phyloP scores from a whole-genome alignment of 352 stramenopile genomes.

The Phytopythium sindhum region DNA sequence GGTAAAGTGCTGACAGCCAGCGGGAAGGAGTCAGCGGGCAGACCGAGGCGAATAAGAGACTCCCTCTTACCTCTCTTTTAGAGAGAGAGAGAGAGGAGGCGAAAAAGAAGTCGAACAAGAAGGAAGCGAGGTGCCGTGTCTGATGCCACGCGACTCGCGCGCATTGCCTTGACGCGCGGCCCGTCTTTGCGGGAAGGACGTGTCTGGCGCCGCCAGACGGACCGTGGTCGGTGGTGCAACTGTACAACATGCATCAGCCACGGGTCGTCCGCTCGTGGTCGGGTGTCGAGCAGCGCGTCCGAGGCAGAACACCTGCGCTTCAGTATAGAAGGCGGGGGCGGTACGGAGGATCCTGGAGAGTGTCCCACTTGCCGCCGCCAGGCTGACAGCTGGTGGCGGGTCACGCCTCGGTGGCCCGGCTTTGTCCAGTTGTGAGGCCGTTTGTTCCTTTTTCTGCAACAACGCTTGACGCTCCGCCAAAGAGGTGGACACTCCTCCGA shows the following conservation, averaged over 20 bases:
- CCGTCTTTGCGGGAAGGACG: slow-evolving; percentile 5
- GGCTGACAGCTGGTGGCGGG: background rate
- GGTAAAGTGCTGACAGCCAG: background rate
- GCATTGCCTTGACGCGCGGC: background rate
- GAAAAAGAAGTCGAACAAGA: background rate
- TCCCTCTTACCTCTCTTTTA: too few relatives aligned
- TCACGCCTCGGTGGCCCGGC: background rate
- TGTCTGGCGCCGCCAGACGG: slow-evolving; percentile 1
- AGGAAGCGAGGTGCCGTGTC: background rate
- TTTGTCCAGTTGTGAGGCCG: background rate
- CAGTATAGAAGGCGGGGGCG: too few relatives aligned
- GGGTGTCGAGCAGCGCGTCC: too few relatives aligned
- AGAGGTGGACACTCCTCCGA: slow-evolving; percentile 4
- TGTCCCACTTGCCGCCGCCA: too few relatives aligned
- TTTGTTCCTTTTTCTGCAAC: background rate
- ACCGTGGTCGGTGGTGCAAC: background rate
- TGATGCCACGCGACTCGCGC: background rate
- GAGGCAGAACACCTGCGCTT: too few relatives aligned
- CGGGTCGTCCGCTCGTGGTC: too few relatives aligned
- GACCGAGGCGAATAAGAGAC: background rate
- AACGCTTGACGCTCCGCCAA: background rate
- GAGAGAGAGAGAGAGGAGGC: background rate
- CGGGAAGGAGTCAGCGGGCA: background rate
- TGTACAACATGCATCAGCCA: background rate
- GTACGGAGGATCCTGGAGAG: too few relatives aligned